Conservation (phyloP, 2,329 filamentous ascomycete species). For the Chalaropsis thielavioides region DNA sequence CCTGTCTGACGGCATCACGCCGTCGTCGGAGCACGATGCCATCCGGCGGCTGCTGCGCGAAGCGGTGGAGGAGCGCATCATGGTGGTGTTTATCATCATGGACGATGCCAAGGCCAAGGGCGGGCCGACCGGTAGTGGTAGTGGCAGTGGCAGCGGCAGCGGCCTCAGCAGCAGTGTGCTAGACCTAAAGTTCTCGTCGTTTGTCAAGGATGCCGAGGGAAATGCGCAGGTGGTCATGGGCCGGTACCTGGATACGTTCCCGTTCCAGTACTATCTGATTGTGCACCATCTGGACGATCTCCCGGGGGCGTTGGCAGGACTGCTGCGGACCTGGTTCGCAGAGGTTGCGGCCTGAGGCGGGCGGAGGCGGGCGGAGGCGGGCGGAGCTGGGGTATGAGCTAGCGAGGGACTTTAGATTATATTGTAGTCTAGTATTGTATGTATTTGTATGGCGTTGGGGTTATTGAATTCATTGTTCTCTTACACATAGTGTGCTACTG, state of each 20-base stretch:
- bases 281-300: slow-evolving; percentile 85
- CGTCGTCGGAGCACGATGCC: slow-evolving; percentile 61
- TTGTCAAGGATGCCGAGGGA: slow-evolving; percentile 49
- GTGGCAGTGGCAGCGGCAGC: slow-evolving; percentile 22
- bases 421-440: neutral
- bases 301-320: slow-evolving; percentile 70
- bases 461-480: neutral
- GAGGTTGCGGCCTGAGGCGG: slow-evolving; percentile 38
- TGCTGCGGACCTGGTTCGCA: slow-evolving; percentile 92
- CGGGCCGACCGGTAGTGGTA: neutral
- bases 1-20: slow-evolving; percentile 85
- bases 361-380: too few species aligned
- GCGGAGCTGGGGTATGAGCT: neutral
- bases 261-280: slow-evolving; percentile 92
- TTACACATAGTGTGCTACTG: neutral
- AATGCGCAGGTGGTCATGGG: slow-evolving; percentile 63
- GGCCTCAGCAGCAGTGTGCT: slow-evolving; percentile 53
- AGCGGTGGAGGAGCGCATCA: slow-evolving; percentile 84
- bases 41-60: slow-evolving; percentile 72
- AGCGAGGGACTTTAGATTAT: neutral
- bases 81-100: slow-evolving; percentile 96
- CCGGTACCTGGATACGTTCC: slow-evolving; percentile 88
- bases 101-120: slow-evolving; percentile 39
- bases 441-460: neutral
- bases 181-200: slow-evolving; percentile 76